A percentile compares a stretch with the other conserved stretches of the same genome.
phyloP scores from a whole-genome alignment of 2,329 filamentous ascomycete genomes.

The Xylariaceae sp. region DNA sequence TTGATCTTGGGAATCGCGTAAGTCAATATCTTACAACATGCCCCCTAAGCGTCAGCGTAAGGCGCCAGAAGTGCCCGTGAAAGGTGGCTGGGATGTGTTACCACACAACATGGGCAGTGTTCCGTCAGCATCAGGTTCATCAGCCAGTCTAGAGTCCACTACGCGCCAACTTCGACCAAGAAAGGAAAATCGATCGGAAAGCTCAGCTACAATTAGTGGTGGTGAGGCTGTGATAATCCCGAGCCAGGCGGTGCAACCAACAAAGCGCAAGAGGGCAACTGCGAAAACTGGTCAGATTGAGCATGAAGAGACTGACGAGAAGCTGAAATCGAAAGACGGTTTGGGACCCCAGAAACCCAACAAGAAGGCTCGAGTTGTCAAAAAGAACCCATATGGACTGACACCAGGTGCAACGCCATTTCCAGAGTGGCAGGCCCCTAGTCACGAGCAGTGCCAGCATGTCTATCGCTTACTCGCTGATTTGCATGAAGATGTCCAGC shows the following conservation, averaged over 20 bases:
- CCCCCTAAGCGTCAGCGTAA: constrained; percentile 4
- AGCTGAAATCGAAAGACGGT: neutral
- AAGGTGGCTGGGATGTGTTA: constrained; percentile 16
- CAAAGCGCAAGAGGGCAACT: no score
- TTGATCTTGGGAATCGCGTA: no score
- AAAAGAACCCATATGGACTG: constrained; percentile 44
- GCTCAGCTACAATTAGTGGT: no score
- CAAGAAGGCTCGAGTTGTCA: constrained; percentile 23
- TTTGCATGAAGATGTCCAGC: constrained; percentile 60
- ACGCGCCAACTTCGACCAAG: neutral
- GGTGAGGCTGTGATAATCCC: no score
- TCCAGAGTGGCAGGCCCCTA: constrained; percentile 62
- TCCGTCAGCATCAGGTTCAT: constrained; percentile 1
- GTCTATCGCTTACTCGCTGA: constrained; percentile 62
- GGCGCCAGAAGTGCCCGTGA: constrained; percentile 12
- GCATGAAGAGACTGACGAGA: neutral
- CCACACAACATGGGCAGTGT: constrained; percentile 22
- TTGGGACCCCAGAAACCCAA: constrained; percentile 13
- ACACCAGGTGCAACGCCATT: constrained; percentile 61
- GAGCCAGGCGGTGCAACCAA: no score
- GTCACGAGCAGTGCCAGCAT: constrained; percentile 62
- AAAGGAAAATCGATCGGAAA: no score
- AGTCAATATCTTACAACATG: no score
- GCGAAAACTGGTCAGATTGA: no score
- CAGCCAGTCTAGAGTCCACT: neutral